A percentile compares a stretch with the other conserved stretches of the same genome.
Conservation (phyloP, 2,329 filamentous ascomycete species). For the Hypoxylon sp. region DNA sequence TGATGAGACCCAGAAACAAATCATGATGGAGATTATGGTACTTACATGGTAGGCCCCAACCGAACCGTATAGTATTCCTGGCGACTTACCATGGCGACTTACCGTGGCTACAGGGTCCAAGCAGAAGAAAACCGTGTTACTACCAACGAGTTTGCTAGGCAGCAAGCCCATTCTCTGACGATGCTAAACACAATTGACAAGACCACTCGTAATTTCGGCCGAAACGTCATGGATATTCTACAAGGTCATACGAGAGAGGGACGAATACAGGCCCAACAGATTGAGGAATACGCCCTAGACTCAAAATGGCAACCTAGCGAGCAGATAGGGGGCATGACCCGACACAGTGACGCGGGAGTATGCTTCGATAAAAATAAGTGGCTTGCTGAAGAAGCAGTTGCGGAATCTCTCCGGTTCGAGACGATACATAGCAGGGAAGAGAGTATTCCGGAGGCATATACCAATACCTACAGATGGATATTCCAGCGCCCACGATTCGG, state of each 20-base stretch:
- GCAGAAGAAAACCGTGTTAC: background rate
- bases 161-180: background rate
- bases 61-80: too few relatives aligned
- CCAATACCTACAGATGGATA: constrained; percentile 17
- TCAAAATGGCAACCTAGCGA: background rate
- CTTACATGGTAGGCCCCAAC: background rate
- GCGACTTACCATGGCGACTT: too few relatives aligned
- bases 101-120: background rate
- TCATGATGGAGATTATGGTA: background rate
- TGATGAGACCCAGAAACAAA: background rate
- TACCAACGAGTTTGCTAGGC: background rate
- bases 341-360: background rate
- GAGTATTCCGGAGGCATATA: constrained; percentile 5
- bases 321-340: background rate
- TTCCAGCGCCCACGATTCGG: constrained; percentile 2
- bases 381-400: background rate
- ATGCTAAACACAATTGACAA: background rate
- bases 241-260: background rate
- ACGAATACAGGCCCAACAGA: background rate
- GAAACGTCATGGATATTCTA: background rate
- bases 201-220: background rate
- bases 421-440: constrained; percentile 5
- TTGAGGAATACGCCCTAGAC: background rate
- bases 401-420: constrained; percentile 6
- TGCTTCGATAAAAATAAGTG: background rate